Conservation (phyloP, 192 early-diverging fungal genomes). For the Piromyces finnis region DNA sequence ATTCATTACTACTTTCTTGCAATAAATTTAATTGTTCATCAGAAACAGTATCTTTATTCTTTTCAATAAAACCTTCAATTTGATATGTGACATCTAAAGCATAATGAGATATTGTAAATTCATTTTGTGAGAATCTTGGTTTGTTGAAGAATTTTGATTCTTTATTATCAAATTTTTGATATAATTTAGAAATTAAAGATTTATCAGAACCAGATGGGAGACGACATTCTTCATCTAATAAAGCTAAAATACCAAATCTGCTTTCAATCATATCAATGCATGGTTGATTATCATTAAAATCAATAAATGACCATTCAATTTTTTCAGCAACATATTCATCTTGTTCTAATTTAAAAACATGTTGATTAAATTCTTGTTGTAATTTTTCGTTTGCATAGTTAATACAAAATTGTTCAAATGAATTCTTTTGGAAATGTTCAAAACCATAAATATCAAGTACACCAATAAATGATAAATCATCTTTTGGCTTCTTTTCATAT, state of each 20-base stretch:
- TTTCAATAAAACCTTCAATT: conserved; percentile 87
- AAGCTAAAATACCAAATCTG: conserved; percentile 76
- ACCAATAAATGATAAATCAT: conserved; percentile 65
- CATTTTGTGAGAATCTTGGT: conserved; percentile 70
- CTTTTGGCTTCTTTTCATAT: conserved; percentile 16
- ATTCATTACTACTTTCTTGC: background rate
- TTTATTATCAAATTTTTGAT: conserved; percentile 50
- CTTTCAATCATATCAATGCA: conserved; percentile 98
- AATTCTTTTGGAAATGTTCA: conserved; percentile 98
- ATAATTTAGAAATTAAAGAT: conserved; percentile 77
- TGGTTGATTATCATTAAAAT: conserved; percentile 96
- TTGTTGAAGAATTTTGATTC: conserved; percentile 63
- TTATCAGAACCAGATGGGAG: conserved; percentile 74
- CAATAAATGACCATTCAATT: conserved; percentile 95
- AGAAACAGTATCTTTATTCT: conserved; percentile 97
- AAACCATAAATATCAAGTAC: conserved; percentile 98
- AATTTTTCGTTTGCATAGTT: conserved; percentile 95
- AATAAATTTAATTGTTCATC: conserved; percentile 34
- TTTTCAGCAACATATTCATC: conserved; percentile 93
- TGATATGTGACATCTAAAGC: conserved; percentile 88
- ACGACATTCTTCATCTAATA: conserved; percentile 84
- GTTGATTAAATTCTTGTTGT: conserved; percentile 96
- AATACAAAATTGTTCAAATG: conserved; percentile 99
- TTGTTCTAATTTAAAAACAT: conserved; percentile 97
- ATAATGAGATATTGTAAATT: conserved; percentile 90